phyloP scores from a whole-genome alignment of 1,139 yeast genomes.

The Scheffersomyces titani region DNA sequence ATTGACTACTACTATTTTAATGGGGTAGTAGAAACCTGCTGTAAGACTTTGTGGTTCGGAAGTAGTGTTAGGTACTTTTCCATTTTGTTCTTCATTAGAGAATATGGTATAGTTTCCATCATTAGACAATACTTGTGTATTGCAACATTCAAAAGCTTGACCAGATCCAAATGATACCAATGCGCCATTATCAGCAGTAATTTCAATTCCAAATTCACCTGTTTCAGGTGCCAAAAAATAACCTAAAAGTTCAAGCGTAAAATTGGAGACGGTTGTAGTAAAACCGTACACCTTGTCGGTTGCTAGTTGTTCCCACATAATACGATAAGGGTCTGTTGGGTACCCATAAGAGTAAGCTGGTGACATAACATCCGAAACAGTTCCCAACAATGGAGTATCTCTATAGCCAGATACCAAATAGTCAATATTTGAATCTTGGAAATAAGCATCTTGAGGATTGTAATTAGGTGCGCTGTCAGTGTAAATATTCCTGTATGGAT shows the following conservation, averaged over 20 bases:
- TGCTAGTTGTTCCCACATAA: background rate
- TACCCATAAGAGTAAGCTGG: background rate
- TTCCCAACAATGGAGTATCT: background rate
- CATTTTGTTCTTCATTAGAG: background rate
- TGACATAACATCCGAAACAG: background rate
- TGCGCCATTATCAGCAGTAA: conserved; percentile 4
- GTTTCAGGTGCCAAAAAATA: conserved; percentile 7
- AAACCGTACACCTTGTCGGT: background rate
- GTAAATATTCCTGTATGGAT: background rate
- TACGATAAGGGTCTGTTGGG: background rate
- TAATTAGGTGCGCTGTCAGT: background rate
- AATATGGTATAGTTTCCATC: background rate
- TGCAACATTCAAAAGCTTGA: conserved; percentile 6
- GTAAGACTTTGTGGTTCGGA: background rate
- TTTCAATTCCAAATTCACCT: conserved; percentile 2
- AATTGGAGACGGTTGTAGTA: background rate
- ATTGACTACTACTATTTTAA: conserved; percentile 2
- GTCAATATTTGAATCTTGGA: background rate
- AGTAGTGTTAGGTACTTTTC: background rate
- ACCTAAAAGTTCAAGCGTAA: conserved; percentile 4
- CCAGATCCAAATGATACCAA: conserved; percentile 5
- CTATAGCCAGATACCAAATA: background rate
- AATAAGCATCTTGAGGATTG: background rate
- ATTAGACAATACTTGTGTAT: background rate
- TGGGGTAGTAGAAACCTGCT: conserved; percentile 2